Evolutionary conservation across 225 moss, liverwort and hornwort genomes (phyloP).

Genomic region (Thuidium tamariscinum): DNA sequence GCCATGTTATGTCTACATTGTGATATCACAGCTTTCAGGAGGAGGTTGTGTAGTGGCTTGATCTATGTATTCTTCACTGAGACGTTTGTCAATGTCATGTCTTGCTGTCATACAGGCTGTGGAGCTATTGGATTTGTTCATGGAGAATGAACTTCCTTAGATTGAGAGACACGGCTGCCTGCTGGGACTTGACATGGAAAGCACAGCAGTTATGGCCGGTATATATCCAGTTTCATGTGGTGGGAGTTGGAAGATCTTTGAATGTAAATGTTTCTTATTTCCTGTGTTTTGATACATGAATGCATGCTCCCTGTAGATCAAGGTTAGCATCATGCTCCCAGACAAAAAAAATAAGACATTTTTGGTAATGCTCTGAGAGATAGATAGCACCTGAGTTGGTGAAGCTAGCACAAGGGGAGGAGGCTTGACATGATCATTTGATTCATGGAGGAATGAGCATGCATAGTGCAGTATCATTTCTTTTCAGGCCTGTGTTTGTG

Average conservation of each 20-base stretch:
- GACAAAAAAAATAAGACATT: conserved; percentile 10
- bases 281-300: background rate
- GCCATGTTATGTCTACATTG: background rate
- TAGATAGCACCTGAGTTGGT: background rate
- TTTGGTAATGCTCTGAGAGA: conserved; percentile 17
- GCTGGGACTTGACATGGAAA: background rate
- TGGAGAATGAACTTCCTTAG: conserved; percentile 40
- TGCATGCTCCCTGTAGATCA: background rate
- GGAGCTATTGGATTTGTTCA: conserved; percentile 49
- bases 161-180: background rate
- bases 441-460: background rate
- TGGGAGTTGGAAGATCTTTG: background rate
- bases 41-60: background rate
- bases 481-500: background rate
- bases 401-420: background rate
- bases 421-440: background rate
- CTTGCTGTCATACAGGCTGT: conserved; percentile 15
- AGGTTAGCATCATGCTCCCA: conserved; percentile 1
- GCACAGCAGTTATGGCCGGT: background rate
- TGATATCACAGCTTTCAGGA: background rate
- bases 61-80: background rate
- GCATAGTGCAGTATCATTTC: background rate
- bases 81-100: background rate
- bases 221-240: background rate
- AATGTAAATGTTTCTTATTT: background rate